Base-by-base conservation (phyloP, 2,329 filamentous ascomycete species). In the Zalaria obscura region DNA sequence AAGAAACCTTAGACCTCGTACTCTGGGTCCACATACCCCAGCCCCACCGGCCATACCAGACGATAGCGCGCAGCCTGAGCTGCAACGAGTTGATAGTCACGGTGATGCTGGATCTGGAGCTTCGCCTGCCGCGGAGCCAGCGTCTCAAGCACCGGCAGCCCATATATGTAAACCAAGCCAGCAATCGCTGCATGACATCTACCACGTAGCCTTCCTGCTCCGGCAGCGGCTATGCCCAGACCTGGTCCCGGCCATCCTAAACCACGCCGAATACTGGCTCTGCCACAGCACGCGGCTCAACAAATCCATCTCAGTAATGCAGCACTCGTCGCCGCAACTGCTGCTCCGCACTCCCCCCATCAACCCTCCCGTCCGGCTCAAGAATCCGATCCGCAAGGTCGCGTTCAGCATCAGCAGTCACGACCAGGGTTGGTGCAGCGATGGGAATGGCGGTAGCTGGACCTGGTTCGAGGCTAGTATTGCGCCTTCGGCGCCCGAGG, bases 391-490 rank as follows among this genome's bases (percentile, higher is more conserved):
- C 10, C 44, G 42, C 7, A 41, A 40, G 25, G 42, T 46, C 26
- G 39, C 41, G 3, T 46, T 46, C 29, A 37, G 11, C 5, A 46
- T 46, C 39, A 27, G 27, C 4, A 39, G 34, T 2, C 41, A 43
- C 36, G 44, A 46, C 32, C 44, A 46, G 34, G 44, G 44, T 8
- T 46, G 35, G 29, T 35, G 35, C 3, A 41, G 35, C 18, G 35
- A 36, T n/a, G 25, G 4, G 1, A 18, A 40, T 6, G 27, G 11
- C 11, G 44, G 41, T n/a, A 38, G 33, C n/a, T 44, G 42, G 44
- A 46, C 44, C n/a, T 44, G 44, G 44, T 46, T 46, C 36, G 41
- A 38, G 1, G 44, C 44, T 6, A 38, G 34, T 2, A 42, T 44
- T n/a, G 29, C 29, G n/a, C 29, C 29, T n/a, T 7, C 7, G 7